Conservation (phyloP, 805 yeast genomes). For the Ogataea populi-albae region DNA sequence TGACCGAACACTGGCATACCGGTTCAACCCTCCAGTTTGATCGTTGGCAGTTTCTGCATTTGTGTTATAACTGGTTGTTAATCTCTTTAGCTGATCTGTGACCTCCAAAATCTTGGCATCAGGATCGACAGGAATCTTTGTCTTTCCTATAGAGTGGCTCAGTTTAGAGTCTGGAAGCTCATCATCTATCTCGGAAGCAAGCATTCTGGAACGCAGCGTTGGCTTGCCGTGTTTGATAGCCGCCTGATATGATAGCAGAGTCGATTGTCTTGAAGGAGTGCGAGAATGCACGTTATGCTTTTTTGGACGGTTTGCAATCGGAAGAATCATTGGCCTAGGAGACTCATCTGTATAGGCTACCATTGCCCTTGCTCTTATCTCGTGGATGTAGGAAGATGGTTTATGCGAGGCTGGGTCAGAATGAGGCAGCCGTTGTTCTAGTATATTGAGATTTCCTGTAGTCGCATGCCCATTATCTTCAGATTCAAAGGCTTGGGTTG, state of each 20-base stretch:
- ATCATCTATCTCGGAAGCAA: constrained; percentile 72
- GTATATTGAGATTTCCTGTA: constrained; percentile 2
- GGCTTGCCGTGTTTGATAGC: constrained; percentile 62
- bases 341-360: constrained; percentile 47
- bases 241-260: constrained; percentile 26
- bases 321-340: constrained; percentile 48
- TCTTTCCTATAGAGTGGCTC: constrained; percentile 27
- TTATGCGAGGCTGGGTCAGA: constrained; percentile 6
- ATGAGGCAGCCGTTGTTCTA: not conserved
- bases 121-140: constrained; percentile 31
- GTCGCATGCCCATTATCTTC: constrained; percentile 1
- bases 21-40: constrained; percentile 24
- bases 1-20: constrained; percentile 35
- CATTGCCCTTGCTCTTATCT: constrained; percentile 12
- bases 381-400: constrained; percentile 13
- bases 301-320: constrained; percentile 52
- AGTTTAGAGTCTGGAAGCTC: constrained; percentile 40
- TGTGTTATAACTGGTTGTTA: constrained; percentile 13
- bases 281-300: constrained; percentile 30
- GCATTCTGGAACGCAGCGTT: constrained; percentile 61
- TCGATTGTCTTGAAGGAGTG: constrained; percentile 28
- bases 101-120: constrained; percentile 33
- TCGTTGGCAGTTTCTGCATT: constrained; percentile 8
- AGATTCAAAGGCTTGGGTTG: constrained; percentile 3
- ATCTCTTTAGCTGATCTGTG: constrained; percentile 28